These are phyloP conservation scores for Ophiostoma montium DNA, from an alignment of 2,329 filamentous ascomycete genomes.

Conservation along the genomic window DNA sequence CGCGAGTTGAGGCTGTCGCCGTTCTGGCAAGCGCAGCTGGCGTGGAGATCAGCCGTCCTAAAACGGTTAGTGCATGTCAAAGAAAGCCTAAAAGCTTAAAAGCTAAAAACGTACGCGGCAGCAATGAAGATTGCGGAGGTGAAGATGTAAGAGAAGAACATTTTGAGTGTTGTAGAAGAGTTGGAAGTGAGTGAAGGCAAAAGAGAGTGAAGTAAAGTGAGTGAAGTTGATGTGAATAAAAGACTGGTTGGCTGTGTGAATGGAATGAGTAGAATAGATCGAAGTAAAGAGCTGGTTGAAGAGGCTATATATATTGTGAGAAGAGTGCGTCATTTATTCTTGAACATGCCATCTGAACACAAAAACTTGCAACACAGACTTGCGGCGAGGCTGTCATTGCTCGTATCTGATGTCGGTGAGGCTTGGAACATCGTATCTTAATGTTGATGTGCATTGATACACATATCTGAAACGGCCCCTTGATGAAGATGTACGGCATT, in stretches of 20 bases:
- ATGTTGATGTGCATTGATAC: not conserved
- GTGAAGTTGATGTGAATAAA: not conserved
- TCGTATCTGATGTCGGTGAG: too few species aligned
- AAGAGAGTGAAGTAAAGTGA: not conserved
- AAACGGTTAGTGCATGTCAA: not conserved
- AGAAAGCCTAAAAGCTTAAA: too few species aligned
- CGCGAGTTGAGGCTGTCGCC: conserved; percentile 1
- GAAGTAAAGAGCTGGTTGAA: too few species aligned
- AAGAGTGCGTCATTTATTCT: too few species aligned
- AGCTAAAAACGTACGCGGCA: not conserved
- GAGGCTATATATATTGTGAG: too few species aligned
- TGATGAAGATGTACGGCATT: not conserved
- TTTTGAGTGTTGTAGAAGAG: not conserved
- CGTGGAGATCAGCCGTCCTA: not conserved
- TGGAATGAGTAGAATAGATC: too few species aligned
- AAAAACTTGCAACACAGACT: too few species aligned
- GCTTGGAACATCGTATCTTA: too few species aligned
- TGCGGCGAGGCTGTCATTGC: too few species aligned
- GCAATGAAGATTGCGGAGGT: not conserved
- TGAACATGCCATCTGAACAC: too few species aligned
- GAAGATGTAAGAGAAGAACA: not conserved
- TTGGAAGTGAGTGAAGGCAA: too few species aligned
- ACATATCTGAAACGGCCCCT: not conserved
- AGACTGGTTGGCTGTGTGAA: not conserved
- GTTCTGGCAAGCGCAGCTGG: not conserved